Evolutionary conservation across 768 basidiomycete genomes (phyloP).

Genomic region (Boletus rubescentipes): DNA sequence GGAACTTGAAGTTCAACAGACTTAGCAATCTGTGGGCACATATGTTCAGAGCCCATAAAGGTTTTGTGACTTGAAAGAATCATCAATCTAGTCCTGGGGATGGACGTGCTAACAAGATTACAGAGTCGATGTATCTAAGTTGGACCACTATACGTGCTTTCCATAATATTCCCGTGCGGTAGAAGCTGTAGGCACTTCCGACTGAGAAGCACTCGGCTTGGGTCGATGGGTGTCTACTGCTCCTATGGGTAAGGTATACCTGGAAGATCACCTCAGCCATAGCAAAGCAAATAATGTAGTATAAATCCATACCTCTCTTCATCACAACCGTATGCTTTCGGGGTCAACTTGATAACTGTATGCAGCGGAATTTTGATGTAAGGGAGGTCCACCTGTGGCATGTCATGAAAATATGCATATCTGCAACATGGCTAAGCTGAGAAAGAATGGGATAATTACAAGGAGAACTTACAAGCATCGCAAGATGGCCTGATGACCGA

Average conservation of each 20-base stretch:
- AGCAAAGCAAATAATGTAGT: neutral
- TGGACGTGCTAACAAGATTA: neutral
- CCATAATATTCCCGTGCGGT: constrained; percentile 40
- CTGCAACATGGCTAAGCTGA: constrained; percentile 37
- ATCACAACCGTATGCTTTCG: constrained; percentile 98
- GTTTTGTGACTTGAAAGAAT: neutral
- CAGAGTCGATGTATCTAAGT: neutral
- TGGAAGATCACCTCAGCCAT: constrained; percentile 28
- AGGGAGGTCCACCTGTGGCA: constrained; percentile 90
- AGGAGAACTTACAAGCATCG: constrained; percentile 61
- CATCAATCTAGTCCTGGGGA: neutral
- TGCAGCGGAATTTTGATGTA: constrained; percentile 98
- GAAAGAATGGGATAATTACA: neutral
- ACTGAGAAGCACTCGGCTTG: constrained; percentile 35
- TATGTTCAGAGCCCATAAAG: neutral
- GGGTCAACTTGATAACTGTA: constrained; percentile 97
- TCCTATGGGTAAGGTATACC: constrained; percentile 85
- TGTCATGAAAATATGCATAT: constrained; percentile 95
- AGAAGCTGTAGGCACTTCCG: constrained; percentile 17
- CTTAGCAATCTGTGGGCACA: too few species aligned
- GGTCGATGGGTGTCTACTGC: constrained; percentile 94
- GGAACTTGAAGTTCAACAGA: neutral
- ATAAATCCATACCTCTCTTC: constrained; percentile 73
- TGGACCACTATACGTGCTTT: constrained; percentile 15
- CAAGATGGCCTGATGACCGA: constrained; percentile 93